phyloP scores from a whole-genome alignment of 2,329 filamentous ascomycete genomes.

The Neofusicoccum ribis region DNA sequence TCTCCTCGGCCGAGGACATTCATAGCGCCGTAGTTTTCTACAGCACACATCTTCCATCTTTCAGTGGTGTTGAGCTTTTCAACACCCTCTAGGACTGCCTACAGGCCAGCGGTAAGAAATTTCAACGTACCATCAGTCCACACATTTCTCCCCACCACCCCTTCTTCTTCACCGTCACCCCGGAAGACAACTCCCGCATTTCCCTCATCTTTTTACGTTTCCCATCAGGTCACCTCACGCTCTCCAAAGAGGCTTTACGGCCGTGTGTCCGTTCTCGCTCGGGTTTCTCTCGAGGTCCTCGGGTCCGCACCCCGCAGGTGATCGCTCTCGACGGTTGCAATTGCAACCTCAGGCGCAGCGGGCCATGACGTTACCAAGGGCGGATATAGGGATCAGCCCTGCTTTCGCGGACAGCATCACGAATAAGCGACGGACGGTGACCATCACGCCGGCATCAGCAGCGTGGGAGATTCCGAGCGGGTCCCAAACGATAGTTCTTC shows the following conservation, averaged over 20 bases:
- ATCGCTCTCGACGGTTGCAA: too few relatives aligned
- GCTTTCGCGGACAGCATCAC: neutral
- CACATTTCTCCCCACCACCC: neutral
- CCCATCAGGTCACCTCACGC: neutral
- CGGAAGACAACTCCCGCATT: neutral
- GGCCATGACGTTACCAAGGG: neutral
- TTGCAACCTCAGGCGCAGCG: conserved; percentile 4
- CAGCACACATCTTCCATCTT: neutral
- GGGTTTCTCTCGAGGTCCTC: neutral
- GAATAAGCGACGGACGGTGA: neutral
- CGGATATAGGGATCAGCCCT: neutral
- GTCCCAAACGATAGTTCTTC: too few relatives aligned
- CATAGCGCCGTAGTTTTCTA: neutral
- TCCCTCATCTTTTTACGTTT: neutral
- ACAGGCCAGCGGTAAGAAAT: neutral
- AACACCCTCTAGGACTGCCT: neutral
- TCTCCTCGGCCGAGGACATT: neutral
- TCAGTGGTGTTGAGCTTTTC: neutral
- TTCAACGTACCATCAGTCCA: neutral
- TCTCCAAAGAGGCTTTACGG: neutral
- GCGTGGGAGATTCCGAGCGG: neutral
- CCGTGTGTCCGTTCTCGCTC: neutral
- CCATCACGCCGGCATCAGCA: conserved; percentile 1
- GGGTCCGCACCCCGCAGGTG: neutral
- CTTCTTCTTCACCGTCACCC: neutral